A percentile compares a stretch with the other conserved stretches of the same genome.
Conservation (phyloP, 2,329 filamentous ascomycete species). For the Endoconidiophora laricicola region DNA sequence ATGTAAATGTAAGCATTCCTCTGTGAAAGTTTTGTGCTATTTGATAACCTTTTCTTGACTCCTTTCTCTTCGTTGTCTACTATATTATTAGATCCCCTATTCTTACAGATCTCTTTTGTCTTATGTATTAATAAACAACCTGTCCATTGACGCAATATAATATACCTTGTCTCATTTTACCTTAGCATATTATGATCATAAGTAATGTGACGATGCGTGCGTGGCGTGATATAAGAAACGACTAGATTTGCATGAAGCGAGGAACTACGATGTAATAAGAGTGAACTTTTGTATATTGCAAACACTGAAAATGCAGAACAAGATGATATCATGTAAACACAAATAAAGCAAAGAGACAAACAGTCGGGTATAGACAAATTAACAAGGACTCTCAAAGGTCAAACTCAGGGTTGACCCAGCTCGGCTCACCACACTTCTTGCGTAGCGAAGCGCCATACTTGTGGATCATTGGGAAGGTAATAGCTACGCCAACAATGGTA, state of each 20-base stretch:
- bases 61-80: slow-evolving; percentile 7
- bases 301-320: too few species aligned
- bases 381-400: slow-evolving; percentile 9
- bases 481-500: slow-evolving; percentile 23
- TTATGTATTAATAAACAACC: slow-evolving; percentile 1
- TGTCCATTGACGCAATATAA: background rate
- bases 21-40: background rate
- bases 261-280: too few species aligned
- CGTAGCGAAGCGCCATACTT: slow-evolving; percentile 24
- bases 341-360: too few species aligned
- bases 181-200: too few species aligned
- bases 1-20: background rate
- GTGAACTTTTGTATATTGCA: too few species aligned
- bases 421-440: slow-evolving; percentile 21
- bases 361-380: background rate
- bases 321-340: too few species aligned
- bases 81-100: slow-evolving; percentile 1
- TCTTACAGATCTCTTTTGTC: slow-evolving; percentile 2
- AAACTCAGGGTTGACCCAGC: slow-evolving; percentile 30
- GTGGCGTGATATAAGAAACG: too few species aligned
- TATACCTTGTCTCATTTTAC: background rate
- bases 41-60: background rate
- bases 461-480: slow-evolving; percentile 24
- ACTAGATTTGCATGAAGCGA: too few species aligned
- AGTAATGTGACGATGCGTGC: too few species aligned